Evolutionary conservation across 345 rosid genomes (phyloP).

Genomic region (Angophora floribunda): DNA sequence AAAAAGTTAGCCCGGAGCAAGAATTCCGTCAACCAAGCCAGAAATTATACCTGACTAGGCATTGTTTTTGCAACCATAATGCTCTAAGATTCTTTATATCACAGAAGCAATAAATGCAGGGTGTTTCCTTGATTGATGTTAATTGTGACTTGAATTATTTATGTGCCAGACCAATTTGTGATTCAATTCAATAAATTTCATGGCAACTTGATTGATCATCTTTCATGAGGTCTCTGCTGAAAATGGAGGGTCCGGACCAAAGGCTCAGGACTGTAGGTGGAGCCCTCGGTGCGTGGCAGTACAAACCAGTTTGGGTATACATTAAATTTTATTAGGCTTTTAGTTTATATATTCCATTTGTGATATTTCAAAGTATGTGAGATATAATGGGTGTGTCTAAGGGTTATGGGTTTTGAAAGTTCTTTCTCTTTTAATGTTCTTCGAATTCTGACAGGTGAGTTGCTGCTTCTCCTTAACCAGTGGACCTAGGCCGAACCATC

Average conservation of each 20-base stretch:
- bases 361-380: neutral
- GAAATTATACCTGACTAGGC: neutral
- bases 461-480: neutral
- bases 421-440: neutral
- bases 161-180: neutral
- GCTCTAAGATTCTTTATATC: neutral
- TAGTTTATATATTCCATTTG: neutral
- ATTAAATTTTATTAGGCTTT: neutral
- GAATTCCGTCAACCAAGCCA: neutral
- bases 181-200: neutral
- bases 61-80: neutral
- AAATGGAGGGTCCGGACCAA: neutral
- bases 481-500: neutral
- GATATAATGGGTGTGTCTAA: neutral
- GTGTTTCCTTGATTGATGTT: neutral
- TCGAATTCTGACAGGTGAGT: neutral
- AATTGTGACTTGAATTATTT: neutral
- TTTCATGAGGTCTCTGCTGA: neutral
- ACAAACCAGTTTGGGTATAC: neutral
- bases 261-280: neutral
- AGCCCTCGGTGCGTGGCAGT: neutral
- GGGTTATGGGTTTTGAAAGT: neutral
- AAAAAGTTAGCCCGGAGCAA: neutral
- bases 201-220: neutral
- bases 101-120: neutral